Percentiles rank a stretch among this genome's conserved stretches.
phyloP scores from a whole-genome alignment of 2,329 filamentous ascomycete species.

The Colletotrichum spinosum region DNA sequence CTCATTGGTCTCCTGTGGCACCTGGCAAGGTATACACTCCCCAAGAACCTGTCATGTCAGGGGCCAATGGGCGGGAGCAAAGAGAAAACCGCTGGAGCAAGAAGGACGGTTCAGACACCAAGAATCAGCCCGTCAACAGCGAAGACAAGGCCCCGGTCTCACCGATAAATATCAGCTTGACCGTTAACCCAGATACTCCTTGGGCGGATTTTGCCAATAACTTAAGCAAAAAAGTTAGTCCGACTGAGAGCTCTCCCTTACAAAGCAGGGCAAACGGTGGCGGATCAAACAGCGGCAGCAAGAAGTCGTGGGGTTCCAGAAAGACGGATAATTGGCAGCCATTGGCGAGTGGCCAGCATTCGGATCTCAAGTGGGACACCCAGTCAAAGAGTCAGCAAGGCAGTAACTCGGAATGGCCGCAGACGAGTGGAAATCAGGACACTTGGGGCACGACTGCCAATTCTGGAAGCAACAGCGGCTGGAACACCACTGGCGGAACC shows the following conservation, averaged over 20 bases:
- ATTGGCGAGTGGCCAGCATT: constrained; percentile 26
- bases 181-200: constrained; percentile 34
- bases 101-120: background rate
- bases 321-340: constrained; percentile 21
- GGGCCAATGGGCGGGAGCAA: constrained; percentile 31
- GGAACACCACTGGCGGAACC: constrained; percentile 14
- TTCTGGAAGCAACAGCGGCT: constrained; percentile 33
- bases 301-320: constrained; percentile 35
- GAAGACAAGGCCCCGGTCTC: constrained; percentile 16
- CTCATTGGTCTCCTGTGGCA: constrained; percentile 19
- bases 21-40: constrained; percentile 15
- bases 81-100: constrained; percentile 34
- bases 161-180: constrained; percentile 33
- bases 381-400: constrained; percentile 5
- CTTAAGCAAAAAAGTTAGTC: constrained; percentile 25
- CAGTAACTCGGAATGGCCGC: constrained; percentile 12
- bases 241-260: constrained; percentile 18
- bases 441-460: constrained; percentile 19
- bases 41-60: constrained; percentile 27
- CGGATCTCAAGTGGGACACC: constrained; percentile 28
- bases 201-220: constrained; percentile 29
- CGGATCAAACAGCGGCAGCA: constrained; percentile 32
- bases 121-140: constrained; percentile 11
- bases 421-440: constrained; percentile 20
- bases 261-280: constrained; percentile 15